phyloP scores from a whole-genome alignment of 2,329 filamentous ascomycete species.

The Mycocentrospora acerina region DNA sequence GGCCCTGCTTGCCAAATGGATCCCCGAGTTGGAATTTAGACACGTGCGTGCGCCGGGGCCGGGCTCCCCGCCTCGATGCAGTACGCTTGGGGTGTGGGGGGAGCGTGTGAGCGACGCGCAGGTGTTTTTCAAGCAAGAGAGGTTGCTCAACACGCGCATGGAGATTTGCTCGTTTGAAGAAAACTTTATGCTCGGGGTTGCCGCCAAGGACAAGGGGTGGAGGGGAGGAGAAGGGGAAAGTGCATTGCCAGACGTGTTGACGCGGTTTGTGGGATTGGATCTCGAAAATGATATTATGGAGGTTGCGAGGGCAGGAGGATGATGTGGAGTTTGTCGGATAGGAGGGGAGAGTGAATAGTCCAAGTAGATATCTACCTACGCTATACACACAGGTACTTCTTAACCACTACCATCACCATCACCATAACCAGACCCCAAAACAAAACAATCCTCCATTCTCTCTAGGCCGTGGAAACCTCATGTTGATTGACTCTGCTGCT shows the following conservation, averaged over 20 bases:
- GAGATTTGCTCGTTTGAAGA: constrained; percentile 61
- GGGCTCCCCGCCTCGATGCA: constrained; percentile 46
- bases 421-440: too few species aligned
- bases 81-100: constrained; percentile 49
- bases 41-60: constrained; percentile 55
- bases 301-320: too few species aligned
- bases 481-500: too few species aligned
- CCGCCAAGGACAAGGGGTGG: constrained; percentile 39
- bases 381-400: too few species aligned
- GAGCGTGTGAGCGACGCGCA: constrained; percentile 51
- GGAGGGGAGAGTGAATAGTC: too few species aligned
- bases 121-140: constrained; percentile 45
- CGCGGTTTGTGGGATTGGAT: constrained; percentile 47
- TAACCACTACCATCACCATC: too few species aligned
- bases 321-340: too few species aligned
- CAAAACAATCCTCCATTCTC: too few species aligned
- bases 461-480: too few species aligned
- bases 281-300: constrained; percentile 48
- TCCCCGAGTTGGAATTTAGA: constrained; percentile 68
- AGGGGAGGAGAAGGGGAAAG: constrained; percentile 49
- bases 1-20: constrained; percentile 72
- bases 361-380: too few species aligned
- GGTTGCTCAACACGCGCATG: constrained; percentile 55
- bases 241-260: constrained; percentile 41
- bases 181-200: constrained; percentile 61